Percentiles rank a stretch among this genome's conserved stretches.
phyloP scores from a whole-genome alignment of 1,139 yeast genomes.

The Suhomyces bokatorum region DNA sequence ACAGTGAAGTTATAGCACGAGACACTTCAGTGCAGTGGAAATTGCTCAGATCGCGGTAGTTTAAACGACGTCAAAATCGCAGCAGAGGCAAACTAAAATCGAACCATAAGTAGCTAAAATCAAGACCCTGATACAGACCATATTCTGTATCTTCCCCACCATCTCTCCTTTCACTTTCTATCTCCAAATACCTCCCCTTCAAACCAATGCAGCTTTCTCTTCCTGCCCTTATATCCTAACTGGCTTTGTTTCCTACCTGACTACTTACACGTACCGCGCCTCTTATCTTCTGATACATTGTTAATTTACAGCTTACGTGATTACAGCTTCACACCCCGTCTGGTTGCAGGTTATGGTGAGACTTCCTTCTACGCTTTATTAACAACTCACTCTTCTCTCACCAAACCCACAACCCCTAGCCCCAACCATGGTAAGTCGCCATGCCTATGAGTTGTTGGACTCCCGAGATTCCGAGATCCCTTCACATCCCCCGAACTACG shows the following conservation, averaged over 20 bases:
- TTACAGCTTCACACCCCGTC: background rate
- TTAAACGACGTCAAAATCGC: too few species aligned
- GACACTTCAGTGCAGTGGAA: too few species aligned
- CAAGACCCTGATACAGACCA: background rate
- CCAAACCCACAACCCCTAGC: background rate
- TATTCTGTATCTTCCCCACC: too few species aligned
- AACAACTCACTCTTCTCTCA: constrained; percentile 1
- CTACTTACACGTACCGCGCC: constrained; percentile 4
- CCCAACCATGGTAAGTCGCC: constrained; percentile 2
- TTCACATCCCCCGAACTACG: constrained; percentile 34
- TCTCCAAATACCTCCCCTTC: too few species aligned
- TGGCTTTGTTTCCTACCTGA: too few species aligned
- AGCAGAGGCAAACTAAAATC: too few species aligned
- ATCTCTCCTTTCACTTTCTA: too few species aligned
- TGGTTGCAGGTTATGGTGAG: constrained; percentile 1
- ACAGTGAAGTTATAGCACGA: too few species aligned
- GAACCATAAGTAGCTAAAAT: too few species aligned
- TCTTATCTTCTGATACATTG: constrained; percentile 1
- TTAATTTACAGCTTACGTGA: constrained; percentile 2
- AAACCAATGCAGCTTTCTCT: too few species aligned
- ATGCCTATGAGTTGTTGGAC: constrained; percentile 6
- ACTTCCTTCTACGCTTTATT: background rate
- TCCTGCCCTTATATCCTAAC: too few species aligned
- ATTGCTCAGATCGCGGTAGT: too few species aligned
- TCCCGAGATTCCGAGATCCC: constrained; percentile 16